phyloP scores from a whole-genome alignment of 2,329 filamentous ascomycete genomes.

The Venturia effusa region DNA sequence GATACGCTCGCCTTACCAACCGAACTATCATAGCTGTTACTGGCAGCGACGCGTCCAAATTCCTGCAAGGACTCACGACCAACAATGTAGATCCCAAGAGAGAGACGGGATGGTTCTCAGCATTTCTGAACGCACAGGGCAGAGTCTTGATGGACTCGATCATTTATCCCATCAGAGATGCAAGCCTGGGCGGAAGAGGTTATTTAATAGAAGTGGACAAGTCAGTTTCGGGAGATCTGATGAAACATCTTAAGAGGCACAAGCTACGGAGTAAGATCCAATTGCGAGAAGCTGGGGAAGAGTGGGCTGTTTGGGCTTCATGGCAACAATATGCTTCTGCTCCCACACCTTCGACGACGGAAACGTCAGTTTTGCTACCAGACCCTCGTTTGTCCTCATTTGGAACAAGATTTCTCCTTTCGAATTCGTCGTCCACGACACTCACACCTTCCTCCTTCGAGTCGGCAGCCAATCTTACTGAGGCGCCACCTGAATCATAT shows the following conservation, averaged over 20 bases:
- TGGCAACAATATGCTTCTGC: constrained; percentile 40
- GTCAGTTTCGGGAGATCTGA: constrained; percentile 48
- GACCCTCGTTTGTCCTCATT: constrained; percentile 10
- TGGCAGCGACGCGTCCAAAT: constrained; percentile 70
- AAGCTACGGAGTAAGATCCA: constrained; percentile 73
- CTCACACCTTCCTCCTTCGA: constrained; percentile 16
- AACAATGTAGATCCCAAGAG: constrained; percentile 42
- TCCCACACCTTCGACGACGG: not conserved
- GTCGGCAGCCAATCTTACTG: not conserved
- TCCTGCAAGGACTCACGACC: constrained; percentile 81
- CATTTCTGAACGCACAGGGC: constrained; percentile 73
- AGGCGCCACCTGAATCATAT: constrained; percentile 43
- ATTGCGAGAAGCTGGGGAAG: constrained; percentile 52
- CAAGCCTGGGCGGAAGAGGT: constrained; percentile 29
- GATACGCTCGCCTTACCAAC: constrained; percentile 49
- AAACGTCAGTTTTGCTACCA: not conserved
- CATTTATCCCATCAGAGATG: constrained; percentile 46
- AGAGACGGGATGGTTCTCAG: constrained; percentile 58
- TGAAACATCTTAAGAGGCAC: constrained; percentile 70
- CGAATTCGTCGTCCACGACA: constrained; percentile 11
- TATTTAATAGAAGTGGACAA: constrained; percentile 80
- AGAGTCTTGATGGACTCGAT: constrained; percentile 84
- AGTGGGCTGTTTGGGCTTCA: constrained; percentile 59
- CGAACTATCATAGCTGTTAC: constrained; percentile 70
- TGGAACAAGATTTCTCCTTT: constrained; percentile 16